These are phyloP conservation scores for Akanthomyces lecanii DNA, from an alignment of 2,329 filamentous ascomycete genomes.

Conservation along the genomic window DNA sequence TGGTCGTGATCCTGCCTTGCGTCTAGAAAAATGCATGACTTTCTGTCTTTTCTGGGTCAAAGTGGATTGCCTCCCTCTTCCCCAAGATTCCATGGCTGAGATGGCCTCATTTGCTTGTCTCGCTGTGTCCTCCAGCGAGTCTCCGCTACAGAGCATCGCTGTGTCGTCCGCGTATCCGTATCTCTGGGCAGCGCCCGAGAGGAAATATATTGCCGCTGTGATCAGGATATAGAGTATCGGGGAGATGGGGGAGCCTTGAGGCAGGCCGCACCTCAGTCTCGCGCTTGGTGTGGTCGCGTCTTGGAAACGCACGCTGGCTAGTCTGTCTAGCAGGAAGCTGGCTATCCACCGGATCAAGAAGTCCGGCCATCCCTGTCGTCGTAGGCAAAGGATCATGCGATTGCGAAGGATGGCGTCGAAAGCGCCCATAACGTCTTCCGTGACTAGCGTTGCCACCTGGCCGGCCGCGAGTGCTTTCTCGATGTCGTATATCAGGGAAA, in stretches of 20 bases:
- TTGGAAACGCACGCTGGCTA: no score
- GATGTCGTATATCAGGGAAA: slow-evolving; percentile 14
- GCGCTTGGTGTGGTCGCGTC: no score
- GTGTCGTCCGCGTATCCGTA: slow-evolving; percentile 14
- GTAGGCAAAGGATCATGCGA: no score
- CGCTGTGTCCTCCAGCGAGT: background rate
- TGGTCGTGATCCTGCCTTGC: no score
- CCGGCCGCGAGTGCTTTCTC: background rate
- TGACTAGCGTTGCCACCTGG: background rate
- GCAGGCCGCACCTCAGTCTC: slow-evolving; percentile 1
- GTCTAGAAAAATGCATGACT: no score
- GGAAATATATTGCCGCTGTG: background rate
- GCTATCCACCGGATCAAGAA: no score
- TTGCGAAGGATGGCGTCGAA: no score
- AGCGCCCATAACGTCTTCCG: no score
- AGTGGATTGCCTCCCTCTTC: background rate
- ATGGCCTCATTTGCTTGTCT: background rate
- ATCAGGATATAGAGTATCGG: slow-evolving; percentile 13
- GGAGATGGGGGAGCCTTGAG: slow-evolving; percentile 15
- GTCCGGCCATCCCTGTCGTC: no score
- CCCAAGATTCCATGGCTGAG: no score
- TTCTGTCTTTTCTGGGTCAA: no score
- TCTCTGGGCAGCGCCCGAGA: background rate
- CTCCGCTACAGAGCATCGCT: slow-evolving; percentile 1
- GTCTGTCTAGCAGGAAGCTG: no score